Percentiles rank a stretch among this genome's conserved stretches.
Evolutionary conservation across 352 stramenopile genomes (phyloP).

Genomic region (Phytophthora syringae): DNA sequence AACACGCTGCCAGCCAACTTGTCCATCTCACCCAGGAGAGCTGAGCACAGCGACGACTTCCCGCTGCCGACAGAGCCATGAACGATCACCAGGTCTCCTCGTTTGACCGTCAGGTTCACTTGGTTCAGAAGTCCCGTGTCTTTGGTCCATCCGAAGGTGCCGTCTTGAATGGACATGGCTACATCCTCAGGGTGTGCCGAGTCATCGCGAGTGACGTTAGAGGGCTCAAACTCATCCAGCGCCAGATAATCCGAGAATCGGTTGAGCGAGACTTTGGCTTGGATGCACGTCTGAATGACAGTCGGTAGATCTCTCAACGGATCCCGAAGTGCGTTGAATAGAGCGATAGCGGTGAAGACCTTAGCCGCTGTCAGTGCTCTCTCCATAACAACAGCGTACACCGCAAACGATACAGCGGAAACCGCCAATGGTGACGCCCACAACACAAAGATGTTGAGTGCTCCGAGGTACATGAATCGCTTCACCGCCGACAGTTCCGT

Average conservation of each 20-base stretch:
- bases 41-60: slow-evolving; percentile 64
- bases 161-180: slow-evolving; percentile 36
- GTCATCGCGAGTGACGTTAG: slow-evolving; percentile 28
- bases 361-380: slow-evolving; percentile 53
- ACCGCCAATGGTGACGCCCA: slow-evolving; percentile 57
- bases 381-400: slow-evolving; percentile 48
- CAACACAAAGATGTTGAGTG: slow-evolving; percentile 64
- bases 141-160: slow-evolving; percentile 44
- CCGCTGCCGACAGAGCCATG: slow-evolving; percentile 53
- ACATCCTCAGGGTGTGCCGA: slow-evolving; percentile 12
- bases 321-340: slow-evolving; percentile 55
- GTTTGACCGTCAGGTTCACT: slow-evolving; percentile 46
- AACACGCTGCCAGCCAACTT: slow-evolving; percentile 43
- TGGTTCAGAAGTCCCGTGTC: slow-evolving; percentile 35
- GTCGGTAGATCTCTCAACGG: slow-evolving; percentile 43
- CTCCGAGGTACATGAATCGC: slow-evolving; percentile 49
- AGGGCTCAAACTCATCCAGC: slow-evolving; percentile 29
- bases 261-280: slow-evolving; percentile 43
- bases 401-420: slow-evolving; percentile 53
- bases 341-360: slow-evolving; percentile 57
- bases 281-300: slow-evolving; percentile 46
- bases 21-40: slow-evolving; percentile 88
- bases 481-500: slow-evolving; percentile 88
- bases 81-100: slow-evolving; percentile 62
- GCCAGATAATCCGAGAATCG: slow-evolving; percentile 49